Base-by-base conservation (phyloP, 495 filamentous ascomycete species). In the Mycothermus thermophilus region DNA sequence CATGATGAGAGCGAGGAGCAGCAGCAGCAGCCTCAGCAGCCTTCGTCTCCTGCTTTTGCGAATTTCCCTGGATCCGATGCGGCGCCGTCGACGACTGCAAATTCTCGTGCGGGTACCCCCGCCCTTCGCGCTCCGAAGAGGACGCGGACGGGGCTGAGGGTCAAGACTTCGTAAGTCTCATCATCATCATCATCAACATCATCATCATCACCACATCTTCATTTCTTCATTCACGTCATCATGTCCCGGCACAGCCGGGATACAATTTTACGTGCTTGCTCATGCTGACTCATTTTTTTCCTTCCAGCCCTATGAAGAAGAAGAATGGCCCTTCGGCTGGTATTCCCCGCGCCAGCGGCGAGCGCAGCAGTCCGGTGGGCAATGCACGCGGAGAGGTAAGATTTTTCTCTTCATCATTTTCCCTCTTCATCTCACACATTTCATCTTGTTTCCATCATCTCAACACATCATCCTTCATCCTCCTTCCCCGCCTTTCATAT, bases 161-260 rank as follows among this genome's bases (percentile, higher is more conserved):
- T 79, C 40, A 81, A 79, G 60, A 74, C 62, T 44, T 81, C 77
- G 77, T 81, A 62, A 72, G 77, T 77, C 34, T 26, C 27, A 32
- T 13, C 27, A 26, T 26, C 16, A 5, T 22, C 13, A 4, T 21
- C 3, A 11, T 20, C 17, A 9, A 27, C 18, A 17, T 5, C 4
- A 8, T 14, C 7, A n/a, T n/a, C n/a, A n/a, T n/a, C n/a, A n/a
- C n/a, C n/a, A n/a, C n/a, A n/a, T n/a, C n/a, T n/a, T n/a, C n/a
- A n/a, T n/a, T n/a, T n/a, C n/a, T n/a, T n/a, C n/a, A n/a, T n/a
- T n/a, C n/a, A n/a, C n/a, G n/a, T n/a, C n/a, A n/a, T n/a, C n/a
- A n/a, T n/a, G n/a, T n/a, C n/a, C n/a, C n/a, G n/a, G n/a, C n/a
- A n/a, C n/a, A n/a, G n/a, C n/a, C n/a, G n/a, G n/a, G n/a, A n/a